Evolutionary conservation across 768 basidiomycete genomes (phyloP), one percentile per base, ranked within the genome.

Genomic region (Gymnopilus dilepis): DNA sequence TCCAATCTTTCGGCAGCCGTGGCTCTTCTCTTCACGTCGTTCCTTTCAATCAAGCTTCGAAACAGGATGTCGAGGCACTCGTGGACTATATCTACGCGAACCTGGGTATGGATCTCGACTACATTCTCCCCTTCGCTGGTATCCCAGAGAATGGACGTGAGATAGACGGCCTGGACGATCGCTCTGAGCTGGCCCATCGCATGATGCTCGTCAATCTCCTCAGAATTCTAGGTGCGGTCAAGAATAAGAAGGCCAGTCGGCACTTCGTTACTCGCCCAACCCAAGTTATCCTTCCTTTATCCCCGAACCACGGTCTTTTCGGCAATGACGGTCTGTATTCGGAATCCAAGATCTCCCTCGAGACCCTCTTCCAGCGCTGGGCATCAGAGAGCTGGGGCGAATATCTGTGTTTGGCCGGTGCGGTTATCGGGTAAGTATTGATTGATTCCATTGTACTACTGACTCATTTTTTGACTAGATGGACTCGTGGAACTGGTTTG

Each of bases 281-380:
- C 0, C 97, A 99, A 76, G 97, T 99, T 67, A 94, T 99, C 65
- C 87, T 99, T 33, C 97, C 97, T 6, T 84, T 99, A 7, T 99
- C 97, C 26, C 97, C 97, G 38, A 99, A 99, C 73, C 97, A 99
- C 70, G 97, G 97, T 69, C 81, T 96, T 34, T 98, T 99, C 75
- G 97, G 97, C 26, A 97, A 96, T 70, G 97, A 99, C 70, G 97
- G 97, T 58, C 81, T 99, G 40, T 99, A 99, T 74, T 95, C 95
- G 1, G 97, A 99, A 77, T 97, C 95, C 9, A 99, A 99, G 85
- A 96, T 99, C 63, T 94, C 96, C 4, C 81, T 99, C 53, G 97
- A 99, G 79, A 99, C 97, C 0, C 82, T 99, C 17, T 99, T 99
- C 90, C 92, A 97, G 74, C 88, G 97, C 38, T 99, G 97, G 97